phyloP scores from a whole-genome alignment of 768 basidiomycete species.

The Boletus insuetus region DNA sequence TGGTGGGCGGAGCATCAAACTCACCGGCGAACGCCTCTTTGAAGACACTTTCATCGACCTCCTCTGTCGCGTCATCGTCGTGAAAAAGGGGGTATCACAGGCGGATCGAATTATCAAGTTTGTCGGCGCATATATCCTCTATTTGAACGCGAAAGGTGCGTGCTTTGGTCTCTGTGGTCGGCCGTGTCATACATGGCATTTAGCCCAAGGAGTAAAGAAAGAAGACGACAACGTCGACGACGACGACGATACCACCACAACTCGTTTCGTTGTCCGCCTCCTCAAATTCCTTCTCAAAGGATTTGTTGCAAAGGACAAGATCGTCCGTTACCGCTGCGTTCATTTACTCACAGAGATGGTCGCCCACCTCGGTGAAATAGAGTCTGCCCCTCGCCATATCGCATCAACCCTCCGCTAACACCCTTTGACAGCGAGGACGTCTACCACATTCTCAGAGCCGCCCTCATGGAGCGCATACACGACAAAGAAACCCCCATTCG shows the following conservation, averaged over 20 bases:
- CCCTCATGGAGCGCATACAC: conserved; percentile 65
- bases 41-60: conserved; percentile 59
- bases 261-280: conserved; percentile 66
- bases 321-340: conserved; percentile 75
- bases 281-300: conserved; percentile 74
- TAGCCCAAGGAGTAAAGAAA: conserved; percentile 38
- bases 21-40: conserved; percentile 77
- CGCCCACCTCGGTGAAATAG: conserved; percentile 75
- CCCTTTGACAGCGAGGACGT: conserved; percentile 62
- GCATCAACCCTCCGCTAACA: background rate
- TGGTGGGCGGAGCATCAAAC: conserved; percentile 48
- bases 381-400: conserved; percentile 48
- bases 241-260: conserved; percentile 65
- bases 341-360: conserved; percentile 81
- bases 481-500: conserved; percentile 82
- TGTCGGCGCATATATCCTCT: conserved; percentile 71
- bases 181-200: background rate
- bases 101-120: conserved; percentile 85
- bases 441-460: conserved; percentile 57
- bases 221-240: conserved; percentile 44
- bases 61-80: conserved; percentile 56
- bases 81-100: conserved; percentile 77
- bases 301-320: conserved; percentile 84
- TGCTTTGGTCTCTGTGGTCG: background rate
- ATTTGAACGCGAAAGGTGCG: conserved; percentile 75